Evolutionary conservation across 2,329 filamentous ascomycete genomes (phyloP).

Genomic region (Cladosporium sp.): DNA sequence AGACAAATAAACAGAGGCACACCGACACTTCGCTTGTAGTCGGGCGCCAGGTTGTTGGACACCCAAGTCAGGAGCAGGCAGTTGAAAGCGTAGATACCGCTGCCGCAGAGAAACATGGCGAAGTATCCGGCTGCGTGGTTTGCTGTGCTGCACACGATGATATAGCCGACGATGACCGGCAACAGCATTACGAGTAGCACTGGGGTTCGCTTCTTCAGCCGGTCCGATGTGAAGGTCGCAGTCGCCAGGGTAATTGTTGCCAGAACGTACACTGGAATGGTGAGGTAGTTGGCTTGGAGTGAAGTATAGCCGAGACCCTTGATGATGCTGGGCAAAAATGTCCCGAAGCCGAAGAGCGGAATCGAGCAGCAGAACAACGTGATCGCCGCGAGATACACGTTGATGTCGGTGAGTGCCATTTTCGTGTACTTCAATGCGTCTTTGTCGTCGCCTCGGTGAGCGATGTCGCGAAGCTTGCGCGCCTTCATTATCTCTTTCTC

Average conservation of each 20-base stretch:
- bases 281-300: constrained; percentile 45
- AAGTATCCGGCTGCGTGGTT: constrained; percentile 32
- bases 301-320: constrained; percentile 44
- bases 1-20: constrained; percentile 59
- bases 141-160: constrained; percentile 35
- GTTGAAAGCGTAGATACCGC: constrained; percentile 52
- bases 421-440: constrained; percentile 35
- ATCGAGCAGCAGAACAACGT: constrained; percentile 38
- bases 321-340: constrained; percentile 41
- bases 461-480: constrained; percentile 32
- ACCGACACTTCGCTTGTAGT: constrained; percentile 56
- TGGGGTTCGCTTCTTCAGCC: constrained; percentile 31
- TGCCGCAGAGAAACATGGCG: constrained; percentile 33
- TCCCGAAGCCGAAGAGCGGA: constrained; percentile 26
- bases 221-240: constrained; percentile 30
- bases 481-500: constrained; percentile 30
- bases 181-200: constrained; percentile 33
- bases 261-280: constrained; percentile 46
- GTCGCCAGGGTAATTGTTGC: constrained; percentile 27
- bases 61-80: constrained; percentile 60
- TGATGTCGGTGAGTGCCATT: constrained; percentile 36
- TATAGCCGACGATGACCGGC: constrained; percentile 37
- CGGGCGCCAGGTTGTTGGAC: constrained; percentile 59
- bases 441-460: constrained; percentile 34
- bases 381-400: constrained; percentile 33